phyloP scores from a whole-genome alignment of 495 filamentous ascomycete genomes.

The Podospora comata region DNA sequence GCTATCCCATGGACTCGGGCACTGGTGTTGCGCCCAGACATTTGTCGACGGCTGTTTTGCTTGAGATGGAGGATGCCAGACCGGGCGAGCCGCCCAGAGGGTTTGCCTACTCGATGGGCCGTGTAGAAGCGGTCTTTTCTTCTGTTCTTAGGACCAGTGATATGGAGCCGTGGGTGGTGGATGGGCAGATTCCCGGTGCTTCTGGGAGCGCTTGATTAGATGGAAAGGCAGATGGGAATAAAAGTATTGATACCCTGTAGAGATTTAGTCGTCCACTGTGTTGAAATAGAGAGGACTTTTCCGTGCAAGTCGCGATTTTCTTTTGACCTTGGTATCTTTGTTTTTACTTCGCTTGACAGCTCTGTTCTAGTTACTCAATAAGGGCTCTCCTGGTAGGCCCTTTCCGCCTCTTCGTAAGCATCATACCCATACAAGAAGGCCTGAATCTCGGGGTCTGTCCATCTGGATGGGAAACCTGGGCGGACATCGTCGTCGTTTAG shows the following conservation, averaged over 20 bases:
- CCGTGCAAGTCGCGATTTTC: no score
- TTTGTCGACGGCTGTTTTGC: slow-evolving; percentile 44
- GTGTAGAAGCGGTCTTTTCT: slow-evolving; percentile 54
- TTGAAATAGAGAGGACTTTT: background rate
- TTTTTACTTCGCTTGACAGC: no score
- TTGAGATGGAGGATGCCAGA: slow-evolving; percentile 44
- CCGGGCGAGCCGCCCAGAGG: slow-evolving; percentile 35
- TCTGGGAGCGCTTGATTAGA: background rate
- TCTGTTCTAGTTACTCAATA: slow-evolving; percentile 24
- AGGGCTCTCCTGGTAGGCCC: slow-evolving; percentile 43
- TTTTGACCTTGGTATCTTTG: no score
- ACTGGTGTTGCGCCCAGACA: slow-evolving; percentile 44
- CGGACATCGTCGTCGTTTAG: slow-evolving; percentile 35
- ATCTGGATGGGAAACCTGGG: slow-evolving; percentile 56
- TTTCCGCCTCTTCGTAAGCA: slow-evolving; percentile 55
- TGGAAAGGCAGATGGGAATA: background rate
- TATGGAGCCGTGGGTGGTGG: slow-evolving; percentile 5
- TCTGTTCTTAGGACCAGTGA: background rate
- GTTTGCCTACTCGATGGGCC: slow-evolving; percentile 53
- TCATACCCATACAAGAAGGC: slow-evolving; percentile 62
- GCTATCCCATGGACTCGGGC: slow-evolving; percentile 46
- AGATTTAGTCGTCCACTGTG: background rate
- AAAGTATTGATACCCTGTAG: background rate
- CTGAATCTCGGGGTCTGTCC: slow-evolving; percentile 60
- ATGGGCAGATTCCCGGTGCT: background rate